phyloP scores from a whole-genome alignment of 2,329 filamentous ascomycete species.

The Botryosphaeria dothidea region DNA sequence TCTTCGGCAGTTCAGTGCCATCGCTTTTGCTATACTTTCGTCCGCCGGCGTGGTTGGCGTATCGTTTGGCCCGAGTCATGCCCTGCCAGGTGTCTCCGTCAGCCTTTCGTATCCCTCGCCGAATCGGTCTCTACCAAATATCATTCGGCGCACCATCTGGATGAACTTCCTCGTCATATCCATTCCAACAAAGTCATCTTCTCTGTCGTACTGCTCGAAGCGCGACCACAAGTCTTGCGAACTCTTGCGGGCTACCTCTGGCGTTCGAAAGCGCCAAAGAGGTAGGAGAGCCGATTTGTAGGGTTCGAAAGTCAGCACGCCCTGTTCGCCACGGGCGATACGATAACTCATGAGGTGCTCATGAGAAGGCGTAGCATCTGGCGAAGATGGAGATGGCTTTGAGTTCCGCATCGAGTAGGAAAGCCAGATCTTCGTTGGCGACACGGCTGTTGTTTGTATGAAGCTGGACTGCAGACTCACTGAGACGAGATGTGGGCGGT shows the following conservation, averaged over 20 bases:
- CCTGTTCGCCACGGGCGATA: constrained; percentile 61
- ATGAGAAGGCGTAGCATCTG: constrained; percentile 20
- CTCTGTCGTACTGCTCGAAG: constrained; percentile 55
- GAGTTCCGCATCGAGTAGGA: background rate
- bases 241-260: constrained; percentile 53
- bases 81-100: constrained; percentile 33
- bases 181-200: constrained; percentile 62
- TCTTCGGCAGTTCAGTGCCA: constrained; percentile 47
- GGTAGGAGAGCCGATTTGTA: constrained; percentile 63
- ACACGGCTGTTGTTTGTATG: no score
- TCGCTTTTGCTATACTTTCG: constrained; percentile 53
- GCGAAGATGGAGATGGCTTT: background rate
- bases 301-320: constrained; percentile 63
- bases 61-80: constrained; percentile 62
- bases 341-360: constrained; percentile 53
- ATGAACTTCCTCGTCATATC: constrained; percentile 66
- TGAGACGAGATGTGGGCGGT: no score
- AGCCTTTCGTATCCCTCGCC: background rate
- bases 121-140: background rate
- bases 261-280: constrained; percentile 60
- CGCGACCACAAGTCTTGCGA: constrained; percentile 50
- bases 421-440: no score
- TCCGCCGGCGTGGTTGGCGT: constrained; percentile 59
- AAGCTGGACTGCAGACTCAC: no score
- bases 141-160: constrained; percentile 53